These are phyloP conservation scores for Cadophora gregata DNA, from an alignment of 2,329 filamentous ascomycete genomes.

Conservation along the genomic window DNA sequence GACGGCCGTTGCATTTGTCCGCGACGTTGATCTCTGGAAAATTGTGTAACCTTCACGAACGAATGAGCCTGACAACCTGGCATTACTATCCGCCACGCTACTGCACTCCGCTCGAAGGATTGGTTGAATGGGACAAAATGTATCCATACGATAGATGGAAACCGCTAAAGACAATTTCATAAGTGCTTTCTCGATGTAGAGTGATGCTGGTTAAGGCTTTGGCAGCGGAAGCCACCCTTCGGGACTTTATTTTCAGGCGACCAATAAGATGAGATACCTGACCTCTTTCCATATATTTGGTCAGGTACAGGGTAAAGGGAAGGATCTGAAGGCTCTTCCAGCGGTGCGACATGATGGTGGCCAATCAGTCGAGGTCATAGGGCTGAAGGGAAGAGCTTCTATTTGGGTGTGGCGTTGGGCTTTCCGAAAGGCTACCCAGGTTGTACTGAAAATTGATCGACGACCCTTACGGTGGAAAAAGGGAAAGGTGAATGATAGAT, in stretches of 20 bases:
- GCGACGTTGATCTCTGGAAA: not conserved
- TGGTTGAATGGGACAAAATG: not conserved
- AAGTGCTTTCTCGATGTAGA: not conserved
- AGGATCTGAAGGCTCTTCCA: not conserved
- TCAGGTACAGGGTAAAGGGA: not conserved
- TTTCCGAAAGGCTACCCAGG: not conserved
- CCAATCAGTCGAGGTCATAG: not conserved
- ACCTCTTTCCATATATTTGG: not conserved
- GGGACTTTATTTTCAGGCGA: not conserved
- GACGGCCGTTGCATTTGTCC: not conserved
- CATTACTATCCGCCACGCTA: not conserved
- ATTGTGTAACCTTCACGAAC: constrained; percentile 2
- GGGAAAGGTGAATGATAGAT: not conserved
- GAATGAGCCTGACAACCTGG: not conserved
- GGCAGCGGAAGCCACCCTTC: constrained; percentile 1
- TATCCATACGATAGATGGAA: not conserved
- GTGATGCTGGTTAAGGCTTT: not conserved
- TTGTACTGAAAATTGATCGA: not conserved
- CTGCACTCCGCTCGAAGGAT: not conserved
- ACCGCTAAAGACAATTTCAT: not conserved
- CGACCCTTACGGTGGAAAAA: not conserved
- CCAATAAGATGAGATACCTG: not conserved
- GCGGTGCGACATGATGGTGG: not conserved
- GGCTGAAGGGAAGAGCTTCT: not conserved
- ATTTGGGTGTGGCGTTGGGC: constrained; percentile 9